Evolutionary conservation across 2,329 filamentous ascomycete species (phyloP), one percentile per base, ranked within the genome.

Genomic region (Fusarium phyllophilum): DNA sequence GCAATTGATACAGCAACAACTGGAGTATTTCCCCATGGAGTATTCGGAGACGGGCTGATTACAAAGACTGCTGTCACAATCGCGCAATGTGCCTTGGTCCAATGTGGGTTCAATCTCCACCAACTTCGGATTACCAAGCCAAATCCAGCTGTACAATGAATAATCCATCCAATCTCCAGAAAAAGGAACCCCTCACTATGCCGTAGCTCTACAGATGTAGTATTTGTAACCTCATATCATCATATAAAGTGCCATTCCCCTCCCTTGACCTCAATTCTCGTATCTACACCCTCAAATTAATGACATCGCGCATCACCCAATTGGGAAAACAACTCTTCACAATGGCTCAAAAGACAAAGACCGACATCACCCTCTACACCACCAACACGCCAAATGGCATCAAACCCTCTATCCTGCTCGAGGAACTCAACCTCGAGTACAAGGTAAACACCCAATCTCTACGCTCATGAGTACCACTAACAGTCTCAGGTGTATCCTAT

Each of bases 351-450:
- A 78, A 78, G 73, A 82, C 76, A 24, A 78, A 80, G 71, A 82
- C 92, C 11, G 86, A 93, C 76, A 94, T 97, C 78, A 92, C 91
- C 48, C 89, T 97, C 36, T 97, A 96, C 85, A 97, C 94, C 18
- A 87, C 89, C 18, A 89, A 91, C 79, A 97, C 95, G 58, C 94
- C 95, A 51, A 97, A 97, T 83, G 94, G 95, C 73, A 93, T 96
- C 87, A 97, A 97, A 82, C 89, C 94, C 70, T 95, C 93, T 64
- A 97, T 97, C 74, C 88, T 94, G 15, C 85, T 98, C 22, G 94
- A 97, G 84, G 95, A 97, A 84, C 88, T 97, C 9, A 92, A 92
- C 75, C 85, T 97, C 45, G 89, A 92, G n/a, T 97, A 97, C 85
- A 91, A 94, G 83, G 89, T 91, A 59, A 65, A 20, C 10, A 15